These are phyloP conservation scores for Sambucus nigra DNA, from an alignment of 129 eudicot species.

Conservation along the genomic window DNA sequence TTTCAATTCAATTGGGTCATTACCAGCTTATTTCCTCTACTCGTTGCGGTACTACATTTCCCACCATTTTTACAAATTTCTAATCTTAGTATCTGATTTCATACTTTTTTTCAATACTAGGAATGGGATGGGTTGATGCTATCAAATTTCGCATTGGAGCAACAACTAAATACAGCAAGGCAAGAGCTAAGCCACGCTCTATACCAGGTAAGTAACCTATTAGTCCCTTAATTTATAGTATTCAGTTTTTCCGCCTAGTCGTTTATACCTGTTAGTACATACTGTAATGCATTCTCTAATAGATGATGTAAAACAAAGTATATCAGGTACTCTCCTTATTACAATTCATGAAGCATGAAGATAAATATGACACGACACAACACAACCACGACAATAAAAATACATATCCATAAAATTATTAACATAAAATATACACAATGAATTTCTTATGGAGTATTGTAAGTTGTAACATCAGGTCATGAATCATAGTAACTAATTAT, in stretches of 20 bases:
- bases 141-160: conserved; percentile 88
- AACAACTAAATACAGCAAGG: conserved; percentile 95
- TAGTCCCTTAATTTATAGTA: not conserved
- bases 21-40: conserved; percentile 1
- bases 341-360: too few relatives aligned
- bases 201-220: conserved; percentile 61
- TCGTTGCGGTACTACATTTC: not conserved
- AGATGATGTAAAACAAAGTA: too few relatives aligned
- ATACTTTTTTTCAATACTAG: conserved; percentile 23
- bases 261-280: not conserved
- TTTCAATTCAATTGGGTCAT: not conserved
- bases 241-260: not conserved
- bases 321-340: not conserved
- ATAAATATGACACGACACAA: too few relatives aligned
- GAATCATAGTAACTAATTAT: too few relatives aligned
- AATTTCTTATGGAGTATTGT: too few relatives aligned
- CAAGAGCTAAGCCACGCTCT: conserved; percentile 96
- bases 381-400: too few relatives aligned
- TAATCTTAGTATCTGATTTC: not conserved
- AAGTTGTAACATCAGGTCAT: too few relatives aligned
- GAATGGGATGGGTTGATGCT: conserved; percentile 99
- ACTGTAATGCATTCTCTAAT: not conserved
- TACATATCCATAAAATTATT: too few relatives aligned
- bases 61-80: not conserved
- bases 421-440: too few relatives aligned